Conservation (phyloP, 768 basidiomycete species). For the Steccherinum ochraceum region DNA sequence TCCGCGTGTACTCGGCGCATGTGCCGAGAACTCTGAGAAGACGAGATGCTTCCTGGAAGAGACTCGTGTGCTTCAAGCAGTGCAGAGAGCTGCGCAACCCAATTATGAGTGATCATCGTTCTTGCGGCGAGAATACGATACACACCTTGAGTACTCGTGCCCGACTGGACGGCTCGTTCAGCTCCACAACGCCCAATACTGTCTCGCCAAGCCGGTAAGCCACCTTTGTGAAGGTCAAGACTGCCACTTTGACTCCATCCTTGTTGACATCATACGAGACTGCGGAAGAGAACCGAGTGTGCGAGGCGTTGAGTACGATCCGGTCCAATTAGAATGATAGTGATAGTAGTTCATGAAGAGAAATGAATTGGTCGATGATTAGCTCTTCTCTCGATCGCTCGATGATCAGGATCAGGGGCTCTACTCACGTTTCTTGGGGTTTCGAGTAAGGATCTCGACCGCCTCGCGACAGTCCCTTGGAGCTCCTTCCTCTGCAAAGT, state of each 20-base stretch:
- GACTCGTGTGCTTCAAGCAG: slow-evolving; percentile 86
- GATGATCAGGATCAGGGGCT: background rate
- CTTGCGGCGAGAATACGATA: background rate
- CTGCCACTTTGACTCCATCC: slow-evolving; percentile 84
- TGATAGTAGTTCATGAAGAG: background rate
- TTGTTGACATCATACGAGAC: slow-evolving; percentile 95
- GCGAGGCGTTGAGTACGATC: background rate
- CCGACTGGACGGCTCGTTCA: slow-evolving; percentile 67
- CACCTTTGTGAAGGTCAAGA: slow-evolving; percentile 86
- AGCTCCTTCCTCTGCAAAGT: slow-evolving; percentile 53
- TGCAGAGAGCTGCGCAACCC: slow-evolving; percentile 62
- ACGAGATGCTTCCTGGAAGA: slow-evolving; percentile 55
- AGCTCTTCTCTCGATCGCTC: background rate
- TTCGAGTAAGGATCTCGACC: slow-evolving; percentile 85
- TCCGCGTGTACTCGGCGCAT: slow-evolving; percentile 80
- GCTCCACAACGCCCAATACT: slow-evolving; percentile 78
- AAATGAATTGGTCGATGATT: background rate
- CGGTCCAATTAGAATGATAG: slow-evolving; percentile 1
- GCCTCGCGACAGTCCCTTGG: slow-evolving; percentile 76
- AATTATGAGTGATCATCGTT: background rate
- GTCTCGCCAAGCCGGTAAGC: slow-evolving; percentile 92
- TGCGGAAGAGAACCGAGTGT: slow-evolving; percentile 22
- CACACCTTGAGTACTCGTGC: slow-evolving; percentile 80
- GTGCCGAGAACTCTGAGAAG: slow-evolving; percentile 40
- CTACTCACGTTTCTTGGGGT: slow-evolving; percentile 81